Evolutionary conservation across 148 eudicot genomes (phyloP), one percentile per base, ranked within the genome.

Genomic region (Selenicereus undatus): DNA sequence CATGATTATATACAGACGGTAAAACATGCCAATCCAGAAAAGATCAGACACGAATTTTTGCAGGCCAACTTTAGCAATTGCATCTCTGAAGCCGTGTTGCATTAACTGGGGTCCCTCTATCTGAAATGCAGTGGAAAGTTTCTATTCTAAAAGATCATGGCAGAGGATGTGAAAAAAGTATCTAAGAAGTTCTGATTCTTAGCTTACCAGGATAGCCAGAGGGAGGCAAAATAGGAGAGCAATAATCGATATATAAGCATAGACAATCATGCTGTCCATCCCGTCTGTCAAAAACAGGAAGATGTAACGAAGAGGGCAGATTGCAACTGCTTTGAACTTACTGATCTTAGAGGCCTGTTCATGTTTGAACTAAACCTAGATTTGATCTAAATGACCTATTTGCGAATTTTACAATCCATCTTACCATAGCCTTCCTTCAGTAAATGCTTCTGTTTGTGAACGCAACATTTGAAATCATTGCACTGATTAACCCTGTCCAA

Each of bases 161-260:
- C 35, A 73, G 13, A 73, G 56, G 45, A 74, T 22, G 30, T 1
- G n/a, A 26, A 2, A 24, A 71, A 36, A 9, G 1, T n/a, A 65
- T 39, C 52, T 73, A 29, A 42, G 8, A 42, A 48, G 76, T 5
- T n/a, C 21, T 0, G 27, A 73, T 73, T 26, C 6, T n/a, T 0
- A 50, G 17, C 77, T 75, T 52, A 52, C 77, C 39, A 75, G 39
- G 14, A 75, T 51, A 14, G 77, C 77, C 10, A 39, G 77, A 51
- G 77, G 77, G 64, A 75, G 77, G 77, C 77, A 75, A 52, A 75
- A 29, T n/a, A 74, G 36, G 52, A 74, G 76, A 27, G 76, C 76
- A 13, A 74, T 74, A 13, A 75, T 75, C 1, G 64, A 75, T 27
- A 75, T 75, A 18, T 75, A 75, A 17, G 77, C 77, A 52, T 75